phyloP scores from a whole-genome alignment of 2,329 filamentous ascomycete species.

The Cercospora beticola region DNA sequence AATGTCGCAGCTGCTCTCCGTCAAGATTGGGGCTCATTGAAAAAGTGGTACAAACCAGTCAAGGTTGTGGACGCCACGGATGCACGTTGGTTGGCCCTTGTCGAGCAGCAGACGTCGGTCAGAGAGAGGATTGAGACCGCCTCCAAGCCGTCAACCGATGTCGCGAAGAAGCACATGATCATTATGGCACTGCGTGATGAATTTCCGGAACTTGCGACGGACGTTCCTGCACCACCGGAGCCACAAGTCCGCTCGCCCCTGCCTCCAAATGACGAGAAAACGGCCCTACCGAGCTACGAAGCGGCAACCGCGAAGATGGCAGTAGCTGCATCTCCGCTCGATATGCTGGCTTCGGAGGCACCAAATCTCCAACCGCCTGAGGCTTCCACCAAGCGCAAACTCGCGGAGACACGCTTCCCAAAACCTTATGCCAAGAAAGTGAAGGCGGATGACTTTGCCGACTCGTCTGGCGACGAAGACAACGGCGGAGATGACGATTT shows the following conservation, averaged over 20 bases:
- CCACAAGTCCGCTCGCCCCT: background rate
- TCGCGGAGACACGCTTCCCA: background rate
- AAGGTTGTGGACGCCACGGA: background rate
- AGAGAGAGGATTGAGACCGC: conserved; percentile 6
- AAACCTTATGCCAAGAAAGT: background rate
- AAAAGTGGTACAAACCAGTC: conserved; percentile 5
- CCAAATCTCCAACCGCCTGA: background rate
- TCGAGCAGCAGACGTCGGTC: conserved; percentile 6
- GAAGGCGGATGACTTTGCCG: background rate
- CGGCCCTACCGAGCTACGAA: background rate
- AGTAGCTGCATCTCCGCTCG: background rate
- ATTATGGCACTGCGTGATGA: conserved; percentile 2
- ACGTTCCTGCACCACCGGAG: conserved; percentile 4
- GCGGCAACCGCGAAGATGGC: background rate
- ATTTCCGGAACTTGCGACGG: conserved; percentile 5
- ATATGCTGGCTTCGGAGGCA: background rate
- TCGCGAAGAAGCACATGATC: conserved; percentile 1
- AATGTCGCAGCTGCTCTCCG: conserved; percentile 6
- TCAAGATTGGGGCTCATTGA: background rate
- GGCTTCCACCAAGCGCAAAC: background rate
- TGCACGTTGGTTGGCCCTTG: background rate
- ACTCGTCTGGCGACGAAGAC: background rate
- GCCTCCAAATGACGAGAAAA: background rate
- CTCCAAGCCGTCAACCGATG: background rate
- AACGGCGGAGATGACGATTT: conserved; percentile 6